A percentile compares a stretch with the other conserved stretches of the same genome.
Conservation (phyloP, 176 grass and related monocot genomes). For the Oryza longistaminata region DNA sequence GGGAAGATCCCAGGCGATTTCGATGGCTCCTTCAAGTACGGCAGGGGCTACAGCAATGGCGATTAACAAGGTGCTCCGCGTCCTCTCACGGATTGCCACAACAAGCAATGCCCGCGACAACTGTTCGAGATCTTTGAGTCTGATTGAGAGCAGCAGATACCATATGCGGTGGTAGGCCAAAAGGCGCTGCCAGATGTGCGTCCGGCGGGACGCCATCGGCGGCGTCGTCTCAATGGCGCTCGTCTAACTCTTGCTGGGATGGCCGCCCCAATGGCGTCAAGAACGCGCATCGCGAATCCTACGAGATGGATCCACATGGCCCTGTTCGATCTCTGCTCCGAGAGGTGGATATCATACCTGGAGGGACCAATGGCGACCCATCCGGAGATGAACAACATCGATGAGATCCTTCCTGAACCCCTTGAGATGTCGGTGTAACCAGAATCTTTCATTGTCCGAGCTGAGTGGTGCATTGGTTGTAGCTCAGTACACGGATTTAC, state of each 20-base stretch:
- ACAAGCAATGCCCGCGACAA: neutral
- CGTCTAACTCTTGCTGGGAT: neutral
- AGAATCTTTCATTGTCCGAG: too few species aligned
- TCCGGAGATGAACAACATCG: too few species aligned
- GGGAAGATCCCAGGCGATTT: too few species aligned
- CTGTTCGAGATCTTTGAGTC: neutral
- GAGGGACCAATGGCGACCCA: too few species aligned
- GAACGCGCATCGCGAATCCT: too few species aligned
- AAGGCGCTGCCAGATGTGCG: neutral
- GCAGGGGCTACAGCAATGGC: neutral
- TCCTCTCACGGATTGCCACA: neutral
- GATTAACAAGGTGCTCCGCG: slow-evolving; percentile 17
- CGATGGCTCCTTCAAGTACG: too few species aligned
- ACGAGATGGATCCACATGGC: neutral
- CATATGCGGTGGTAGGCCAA: neutral
- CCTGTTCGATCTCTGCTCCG: neutral
- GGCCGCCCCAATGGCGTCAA: too few species aligned
- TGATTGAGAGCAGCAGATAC: neutral
- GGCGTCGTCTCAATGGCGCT: neutral
- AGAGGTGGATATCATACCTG: neutral
- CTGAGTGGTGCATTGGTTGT: too few species aligned
- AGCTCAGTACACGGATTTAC: too few species aligned
- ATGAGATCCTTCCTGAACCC: too few species aligned
- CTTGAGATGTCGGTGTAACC: too few species aligned
- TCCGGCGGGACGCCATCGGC: neutral